These are phyloP conservation scores for Usnea hakonensis DNA, from an alignment of 495 filamentous ascomycete genomes.

Conservation along the genomic window DNA sequence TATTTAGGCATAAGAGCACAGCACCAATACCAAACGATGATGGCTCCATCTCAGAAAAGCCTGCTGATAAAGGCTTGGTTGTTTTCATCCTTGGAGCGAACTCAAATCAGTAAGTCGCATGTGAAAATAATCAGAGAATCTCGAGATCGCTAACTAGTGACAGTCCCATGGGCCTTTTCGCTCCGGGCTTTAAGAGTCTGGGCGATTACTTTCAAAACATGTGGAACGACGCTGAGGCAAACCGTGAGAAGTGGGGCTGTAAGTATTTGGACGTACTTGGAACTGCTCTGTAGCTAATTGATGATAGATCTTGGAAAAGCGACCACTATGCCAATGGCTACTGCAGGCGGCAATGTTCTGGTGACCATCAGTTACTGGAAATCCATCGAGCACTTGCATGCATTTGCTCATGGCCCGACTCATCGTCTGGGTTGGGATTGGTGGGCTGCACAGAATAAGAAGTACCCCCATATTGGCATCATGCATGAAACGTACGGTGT, in stretches of 20 bases:
- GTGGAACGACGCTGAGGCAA: conserved; percentile 21
- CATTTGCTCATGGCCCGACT: conserved; percentile 40
- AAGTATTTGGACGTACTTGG: not conserved
- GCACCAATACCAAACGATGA: conserved; percentile 32
- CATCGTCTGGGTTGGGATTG: conserved; percentile 44
- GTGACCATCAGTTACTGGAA: conserved; percentile 40
- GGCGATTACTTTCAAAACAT: conserved; percentile 26
- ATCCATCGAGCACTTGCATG: conserved; percentile 38
- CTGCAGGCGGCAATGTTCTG: conserved; percentile 13
- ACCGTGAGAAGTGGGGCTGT: conserved; percentile 31
- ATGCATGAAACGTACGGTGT: conserved; percentile 43
- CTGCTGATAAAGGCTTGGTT: conserved; percentile 30
- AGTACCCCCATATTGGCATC: conserved; percentile 38
- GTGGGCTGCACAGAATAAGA: conserved; percentile 32
- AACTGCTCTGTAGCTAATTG: not conserved
- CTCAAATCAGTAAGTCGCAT: conserved; percentile 32
- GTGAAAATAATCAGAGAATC: conserved; percentile 5
- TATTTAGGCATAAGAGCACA: conserved; percentile 31
- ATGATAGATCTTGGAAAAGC: conserved; percentile 2
- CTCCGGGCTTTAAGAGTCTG: conserved; percentile 27
- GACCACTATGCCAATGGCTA: conserved; percentile 1
- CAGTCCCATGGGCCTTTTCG: conserved; percentile 29
- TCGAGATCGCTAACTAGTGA: not conserved
- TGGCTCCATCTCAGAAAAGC: conserved; percentile 28
- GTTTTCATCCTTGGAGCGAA: conserved; percentile 37